Evolutionary conservation across 2,329 filamentous ascomycete genomes (phyloP).

Genomic region (Aspergillus ochraceoroseus): DNA sequence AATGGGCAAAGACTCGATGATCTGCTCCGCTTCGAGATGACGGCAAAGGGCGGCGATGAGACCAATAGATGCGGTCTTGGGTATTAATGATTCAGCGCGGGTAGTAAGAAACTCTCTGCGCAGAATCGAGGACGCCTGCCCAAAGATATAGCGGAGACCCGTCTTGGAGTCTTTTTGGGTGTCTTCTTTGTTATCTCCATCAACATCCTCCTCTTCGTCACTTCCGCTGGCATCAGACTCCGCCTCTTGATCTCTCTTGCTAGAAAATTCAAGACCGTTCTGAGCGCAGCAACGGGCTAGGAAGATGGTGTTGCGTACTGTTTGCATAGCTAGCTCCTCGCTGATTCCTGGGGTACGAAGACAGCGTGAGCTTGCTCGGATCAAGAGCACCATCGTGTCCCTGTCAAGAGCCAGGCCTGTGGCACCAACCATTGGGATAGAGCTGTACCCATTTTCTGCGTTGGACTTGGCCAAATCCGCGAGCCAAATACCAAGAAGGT

Average conservation of each 20-base stretch:
- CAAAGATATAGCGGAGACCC: conserved; percentile 69
- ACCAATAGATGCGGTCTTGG: conserved; percentile 70
- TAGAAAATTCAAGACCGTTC: conserved; percentile 49
- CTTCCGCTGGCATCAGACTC: conserved; percentile 36
- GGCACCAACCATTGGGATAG: conserved; percentile 62
- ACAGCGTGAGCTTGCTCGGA: conserved; percentile 53
- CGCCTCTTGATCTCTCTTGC: conserved; percentile 41
- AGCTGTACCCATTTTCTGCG: conserved; percentile 49
- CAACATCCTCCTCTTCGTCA: conserved; percentile 46
- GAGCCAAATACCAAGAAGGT: conserved; percentile 71
- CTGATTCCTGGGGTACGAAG: conserved; percentile 62
- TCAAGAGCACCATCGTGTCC: conserved; percentile 58
- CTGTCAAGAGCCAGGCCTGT: conserved; percentile 64
- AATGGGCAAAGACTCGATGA: conserved; percentile 59
- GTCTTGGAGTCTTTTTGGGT: conserved; percentile 34
- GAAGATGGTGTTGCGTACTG: conserved; percentile 76
- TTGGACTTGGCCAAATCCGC: conserved; percentile 68
- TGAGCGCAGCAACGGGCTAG: conserved; percentile 62
- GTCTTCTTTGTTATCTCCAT: conserved; percentile 36
- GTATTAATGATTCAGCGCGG: conserved; percentile 58
- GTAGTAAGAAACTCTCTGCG: conserved; percentile 66
- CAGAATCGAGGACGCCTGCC: conserved; percentile 71
- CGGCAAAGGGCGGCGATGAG: conserved; percentile 66
- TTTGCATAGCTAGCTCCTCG: conserved; percentile 71
- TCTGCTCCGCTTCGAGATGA: conserved; percentile 54